These are phyloP conservation scores for Brasenia schreberi DNA, from an alignment of 164 flowering plant species.

Conservation along the genomic window DNA sequence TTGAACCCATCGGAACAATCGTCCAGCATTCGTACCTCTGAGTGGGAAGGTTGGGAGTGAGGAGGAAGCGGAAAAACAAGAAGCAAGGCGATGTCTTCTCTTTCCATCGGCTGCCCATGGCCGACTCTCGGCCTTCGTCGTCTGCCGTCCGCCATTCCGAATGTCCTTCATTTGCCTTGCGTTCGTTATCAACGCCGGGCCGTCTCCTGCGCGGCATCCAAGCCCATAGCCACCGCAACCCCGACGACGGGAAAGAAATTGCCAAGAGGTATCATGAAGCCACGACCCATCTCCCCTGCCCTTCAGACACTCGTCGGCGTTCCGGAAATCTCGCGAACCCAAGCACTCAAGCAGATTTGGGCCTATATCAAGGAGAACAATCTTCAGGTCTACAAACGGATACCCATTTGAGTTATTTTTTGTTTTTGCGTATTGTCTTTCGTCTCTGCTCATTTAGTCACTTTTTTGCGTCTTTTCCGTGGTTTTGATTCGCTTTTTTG, in stretches of 20 bases:
- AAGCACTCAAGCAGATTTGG: slow-evolving; percentile 84
- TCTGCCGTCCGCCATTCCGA: not conserved
- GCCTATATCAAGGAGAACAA: slow-evolving; percentile 72
- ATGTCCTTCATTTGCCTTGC: not conserved
- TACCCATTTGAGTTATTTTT: not conserved
- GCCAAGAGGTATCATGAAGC: slow-evolving; percentile 76
- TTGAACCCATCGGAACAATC: too few species aligned
- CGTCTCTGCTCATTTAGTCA: not conserved
- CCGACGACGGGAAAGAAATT: slow-evolving; percentile 25
- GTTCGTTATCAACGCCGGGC: not conserved
- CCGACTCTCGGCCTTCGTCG: not conserved
- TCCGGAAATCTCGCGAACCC: slow-evolving; percentile 77
- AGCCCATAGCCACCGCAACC: slow-evolving; percentile 8
- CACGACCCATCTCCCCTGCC: slow-evolving; percentile 56
- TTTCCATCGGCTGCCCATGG: slow-evolving; percentile 8
- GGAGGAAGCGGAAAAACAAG: not conserved
- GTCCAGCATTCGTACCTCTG: too few species aligned
- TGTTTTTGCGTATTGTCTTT: not conserved
- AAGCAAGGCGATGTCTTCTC: slow-evolving; percentile 1
- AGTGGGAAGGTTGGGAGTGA: not conserved
- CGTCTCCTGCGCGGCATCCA: slow-evolving; percentile 25
- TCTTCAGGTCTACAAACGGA: slow-evolving; percentile 48
- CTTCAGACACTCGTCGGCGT: slow-evolving; percentile 68
- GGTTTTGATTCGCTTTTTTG: not conserved
- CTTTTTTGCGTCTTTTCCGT: not conserved